A percentile compares a stretch with the other conserved stretches of the same genome.
Evolutionary conservation across 441 rosid species (phyloP).

Genomic region (Adansonia madagascariensis): DNA sequence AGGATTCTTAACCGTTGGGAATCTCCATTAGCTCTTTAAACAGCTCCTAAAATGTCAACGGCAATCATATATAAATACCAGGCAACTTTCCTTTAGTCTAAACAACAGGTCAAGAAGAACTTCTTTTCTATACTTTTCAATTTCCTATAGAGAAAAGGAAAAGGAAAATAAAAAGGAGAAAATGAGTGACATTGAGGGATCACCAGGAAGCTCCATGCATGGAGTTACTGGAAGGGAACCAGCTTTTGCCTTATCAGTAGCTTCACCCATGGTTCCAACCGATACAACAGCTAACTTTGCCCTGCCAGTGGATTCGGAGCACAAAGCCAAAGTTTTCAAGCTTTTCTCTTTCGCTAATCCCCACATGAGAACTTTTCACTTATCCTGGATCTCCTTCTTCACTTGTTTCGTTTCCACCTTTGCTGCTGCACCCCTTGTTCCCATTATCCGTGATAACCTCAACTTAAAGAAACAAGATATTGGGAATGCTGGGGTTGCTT

Average conservation of each 20-base stretch:
- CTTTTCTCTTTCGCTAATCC: conserved; percentile 53
- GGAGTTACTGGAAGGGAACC: conserved; percentile 82
- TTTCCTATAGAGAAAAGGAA: neutral
- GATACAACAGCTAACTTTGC: conserved; percentile 65
- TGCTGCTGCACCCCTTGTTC: conserved; percentile 87
- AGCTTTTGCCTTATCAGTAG: conserved; percentile 18
- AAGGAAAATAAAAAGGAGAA: neutral
- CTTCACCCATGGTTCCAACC: conserved; percentile 36
- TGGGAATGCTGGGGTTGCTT: conserved; percentile 79
- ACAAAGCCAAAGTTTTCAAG: conserved; percentile 74
- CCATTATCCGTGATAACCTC: conserved; percentile 80
- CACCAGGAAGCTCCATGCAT: conserved; percentile 86
- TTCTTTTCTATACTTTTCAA: neutral
- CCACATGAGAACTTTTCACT: conserved; percentile 13
- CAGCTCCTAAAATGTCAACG: conserved; percentile 43
- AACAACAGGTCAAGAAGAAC: neutral
- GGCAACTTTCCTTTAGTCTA: neutral
- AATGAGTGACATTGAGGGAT: conserved; percentile 55
- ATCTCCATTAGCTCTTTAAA: conserved; percentile 42
- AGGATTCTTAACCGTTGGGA: conserved; percentile 59
- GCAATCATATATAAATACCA: conserved; percentile 37
- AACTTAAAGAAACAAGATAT: conserved; percentile 61
- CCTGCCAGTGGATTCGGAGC: conserved; percentile 80
- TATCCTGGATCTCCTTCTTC: conserved; percentile 87
- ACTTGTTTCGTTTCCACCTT: conserved; percentile 80